A percentile compares a stretch with the other conserved stretches of the same genome.
Evolutionary conservation across 345 rosid species (phyloP).

Genomic region (Triadica sebifera): DNA sequence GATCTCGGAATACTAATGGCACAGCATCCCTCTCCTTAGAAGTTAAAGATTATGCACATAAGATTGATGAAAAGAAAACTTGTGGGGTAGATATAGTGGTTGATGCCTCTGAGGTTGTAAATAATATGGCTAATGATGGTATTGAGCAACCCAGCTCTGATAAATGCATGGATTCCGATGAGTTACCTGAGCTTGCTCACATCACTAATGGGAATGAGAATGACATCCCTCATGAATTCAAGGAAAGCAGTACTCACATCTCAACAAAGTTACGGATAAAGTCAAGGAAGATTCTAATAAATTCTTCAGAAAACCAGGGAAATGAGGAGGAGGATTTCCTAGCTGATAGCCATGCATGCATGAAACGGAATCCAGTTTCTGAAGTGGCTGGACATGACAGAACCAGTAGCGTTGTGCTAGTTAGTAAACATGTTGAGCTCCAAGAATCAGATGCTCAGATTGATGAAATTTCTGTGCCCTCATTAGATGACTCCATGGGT

Average conservation of each 20-base stretch:
- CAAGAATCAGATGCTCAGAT: slow-evolving; percentile 37
- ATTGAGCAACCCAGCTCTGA: slow-evolving; percentile 20
- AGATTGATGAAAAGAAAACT: slow-evolving; percentile 20
- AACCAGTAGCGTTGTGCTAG: slow-evolving; percentile 28
- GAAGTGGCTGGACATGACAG: slow-evolving; percentile 30
- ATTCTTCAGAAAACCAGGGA: slow-evolving; percentile 31
- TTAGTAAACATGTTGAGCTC: slow-evolving; percentile 28
- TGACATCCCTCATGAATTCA: slow-evolving; percentile 34
- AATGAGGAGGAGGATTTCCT: slow-evolving; percentile 34
- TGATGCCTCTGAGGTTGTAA: slow-evolving; percentile 26
- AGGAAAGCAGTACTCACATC: slow-evolving; percentile 33
- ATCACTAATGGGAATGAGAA: slow-evolving; percentile 24
- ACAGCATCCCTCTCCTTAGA: slow-evolving; percentile 22
- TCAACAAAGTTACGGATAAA: slow-evolving; percentile 47
- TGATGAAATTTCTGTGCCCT: slow-evolving; percentile 30
- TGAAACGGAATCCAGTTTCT: slow-evolving; percentile 29
- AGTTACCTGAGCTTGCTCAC: slow-evolving; percentile 29
- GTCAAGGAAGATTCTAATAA: slow-evolving; percentile 37
- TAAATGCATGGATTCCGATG: slow-evolving; percentile 26
- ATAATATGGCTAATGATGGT: slow-evolving; percentile 32
- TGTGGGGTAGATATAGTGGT: slow-evolving; percentile 25
- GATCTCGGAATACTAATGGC: slow-evolving; percentile 31
- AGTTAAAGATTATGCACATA: slow-evolving; percentile 20
- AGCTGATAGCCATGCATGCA: slow-evolving; percentile 30
- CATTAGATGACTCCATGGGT: slow-evolving; percentile 32